phyloP scores from a whole-genome alignment of 2,329 filamentous ascomycete genomes.

The Aureobasidium uvarum region DNA sequence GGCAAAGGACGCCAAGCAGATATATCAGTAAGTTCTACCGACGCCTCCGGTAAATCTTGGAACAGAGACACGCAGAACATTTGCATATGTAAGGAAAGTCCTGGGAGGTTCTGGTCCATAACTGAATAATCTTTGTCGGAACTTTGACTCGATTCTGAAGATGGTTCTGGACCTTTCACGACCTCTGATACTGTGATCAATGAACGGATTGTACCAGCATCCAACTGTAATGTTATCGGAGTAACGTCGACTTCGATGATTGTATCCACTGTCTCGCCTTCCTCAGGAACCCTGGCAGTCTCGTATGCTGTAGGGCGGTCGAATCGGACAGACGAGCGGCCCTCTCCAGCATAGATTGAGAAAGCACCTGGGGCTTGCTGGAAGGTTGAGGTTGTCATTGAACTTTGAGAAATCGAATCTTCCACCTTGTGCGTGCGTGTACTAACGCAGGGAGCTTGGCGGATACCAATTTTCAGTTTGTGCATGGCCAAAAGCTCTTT shows the following conservation, averaged over 20 bases:
- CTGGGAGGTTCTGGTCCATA: background rate
- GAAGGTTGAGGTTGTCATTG: conserved; percentile 7
- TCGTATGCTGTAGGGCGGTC: background rate
- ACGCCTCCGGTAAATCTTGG: conserved; percentile 3
- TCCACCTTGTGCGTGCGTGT: background rate
- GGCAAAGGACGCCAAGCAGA: background rate
- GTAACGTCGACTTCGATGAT: background rate
- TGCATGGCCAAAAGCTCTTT: conserved; percentile 9
- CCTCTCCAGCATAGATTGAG: conserved; percentile 46
- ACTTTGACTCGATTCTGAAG: background rate
- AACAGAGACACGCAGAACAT: background rate
- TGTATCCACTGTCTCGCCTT: background rate
- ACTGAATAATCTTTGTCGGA: background rate
- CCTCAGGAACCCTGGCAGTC: background rate
- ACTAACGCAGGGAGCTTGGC: background rate
- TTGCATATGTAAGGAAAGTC: background rate
- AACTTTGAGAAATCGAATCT: conserved; percentile 4
- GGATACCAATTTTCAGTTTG: background rate
- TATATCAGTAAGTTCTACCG: background rate
- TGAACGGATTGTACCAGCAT: conserved; percentile 11
- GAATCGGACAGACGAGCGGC: conserved; percentile 15
- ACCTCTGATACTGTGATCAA: background rate
- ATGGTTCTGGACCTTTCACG: background rate
- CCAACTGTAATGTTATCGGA: conserved; percentile 2
- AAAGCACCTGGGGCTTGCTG: conserved; percentile 48